phyloP scores from a whole-genome alignment of 2,329 filamentous ascomycete genomes.

The Grosmannia clavigera region DNA sequence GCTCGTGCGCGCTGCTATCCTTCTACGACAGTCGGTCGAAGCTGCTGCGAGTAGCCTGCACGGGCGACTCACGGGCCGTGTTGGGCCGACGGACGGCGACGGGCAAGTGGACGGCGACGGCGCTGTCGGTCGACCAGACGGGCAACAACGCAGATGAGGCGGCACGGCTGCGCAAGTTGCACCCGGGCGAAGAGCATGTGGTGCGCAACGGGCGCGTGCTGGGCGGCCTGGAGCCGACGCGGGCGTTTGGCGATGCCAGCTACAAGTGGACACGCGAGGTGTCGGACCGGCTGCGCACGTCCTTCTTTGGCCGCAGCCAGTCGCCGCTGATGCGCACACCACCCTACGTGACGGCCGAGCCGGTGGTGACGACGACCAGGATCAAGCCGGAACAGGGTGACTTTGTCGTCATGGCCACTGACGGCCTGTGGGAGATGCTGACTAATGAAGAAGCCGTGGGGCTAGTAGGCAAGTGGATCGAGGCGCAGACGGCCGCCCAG shows the following conservation, averaged over 20 bases:
- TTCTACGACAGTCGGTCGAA: conserved; percentile 90
- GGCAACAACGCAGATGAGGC: conserved; percentile 79
- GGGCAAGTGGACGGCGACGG: conserved; percentile 86
- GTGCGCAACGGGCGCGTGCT: conserved; percentile 82
- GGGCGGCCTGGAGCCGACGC: conserved; percentile 80
- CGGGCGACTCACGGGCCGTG: conserved; percentile 90
- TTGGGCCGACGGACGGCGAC: conserved; percentile 64
- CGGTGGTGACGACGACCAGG: conserved; percentile 84
- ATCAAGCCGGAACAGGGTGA: conserved; percentile 82
- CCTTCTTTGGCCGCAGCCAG: conserved; percentile 77
- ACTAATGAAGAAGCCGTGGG: conserved; percentile 97
- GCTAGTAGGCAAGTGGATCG: conserved; percentile 92
- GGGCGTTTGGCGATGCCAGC: conserved; percentile 89
- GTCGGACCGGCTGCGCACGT: conserved; percentile 66
- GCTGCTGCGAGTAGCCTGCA: conserved; percentile 84
- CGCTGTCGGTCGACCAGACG: conserved; percentile 87
- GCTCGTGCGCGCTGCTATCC: conserved; percentile 90
- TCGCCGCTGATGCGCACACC: conserved; percentile 74
- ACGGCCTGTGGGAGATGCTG: conserved; percentile 98
- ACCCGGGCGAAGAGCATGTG: conserved; percentile 81
- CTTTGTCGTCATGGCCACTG: conserved; percentile 91
- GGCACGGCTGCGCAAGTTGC: conserved; percentile 68
- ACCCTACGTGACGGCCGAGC: conserved; percentile 94
- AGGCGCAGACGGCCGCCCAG: conserved; percentile 45
- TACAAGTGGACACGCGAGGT: conserved; percentile 93